phyloP scores from a whole-genome alignment of 257 asterid species.

The Datura wrightii region DNA sequence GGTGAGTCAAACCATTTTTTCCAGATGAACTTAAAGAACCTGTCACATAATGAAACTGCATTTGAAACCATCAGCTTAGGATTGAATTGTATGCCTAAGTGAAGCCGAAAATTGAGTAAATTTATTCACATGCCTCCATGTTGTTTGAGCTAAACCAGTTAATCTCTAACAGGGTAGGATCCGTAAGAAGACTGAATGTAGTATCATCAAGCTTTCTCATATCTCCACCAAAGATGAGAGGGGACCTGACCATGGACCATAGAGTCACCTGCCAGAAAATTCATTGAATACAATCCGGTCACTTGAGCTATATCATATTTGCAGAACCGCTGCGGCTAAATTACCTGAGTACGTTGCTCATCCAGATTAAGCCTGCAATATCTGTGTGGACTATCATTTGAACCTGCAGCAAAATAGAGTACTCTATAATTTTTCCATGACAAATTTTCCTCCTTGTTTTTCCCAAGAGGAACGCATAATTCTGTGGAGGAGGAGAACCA shows the following conservation, averaged over 20 bases:
- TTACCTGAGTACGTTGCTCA: conserved; percentile 88
- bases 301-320: conserved; percentile 15
- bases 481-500: background rate
- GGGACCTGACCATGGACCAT: conserved; percentile 95
- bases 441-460: conserved; percentile 22
- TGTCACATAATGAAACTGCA: conserved; percentile 70
- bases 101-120: background rate
- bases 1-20: conserved; percentile 26
- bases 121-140: conserved; percentile 66
- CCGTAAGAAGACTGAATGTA: conserved; percentile 65
- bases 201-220: conserved; percentile 69
- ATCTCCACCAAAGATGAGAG: conserved; percentile 97
- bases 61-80: conserved; percentile 24
- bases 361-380: conserved; percentile 57
- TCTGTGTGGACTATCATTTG: conserved; percentile 86
- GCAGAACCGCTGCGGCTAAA: background rate
- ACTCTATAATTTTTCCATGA: background rate
- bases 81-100: conserved; percentile 29
- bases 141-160: conserved; percentile 85
- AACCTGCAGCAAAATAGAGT: conserved; percentile 46
- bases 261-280: conserved; percentile 71
- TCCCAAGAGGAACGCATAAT: conserved; percentile 8
- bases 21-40: conserved; percentile 37
- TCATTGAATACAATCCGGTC: conserved; percentile 8
- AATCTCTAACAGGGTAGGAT: conserved; percentile 84